Percentiles rank a stretch among this genome's conserved stretches.
Evolutionary conservation across 768 basidiomycete species (phyloP).

Genomic region (Mrakia frigida): DNA sequence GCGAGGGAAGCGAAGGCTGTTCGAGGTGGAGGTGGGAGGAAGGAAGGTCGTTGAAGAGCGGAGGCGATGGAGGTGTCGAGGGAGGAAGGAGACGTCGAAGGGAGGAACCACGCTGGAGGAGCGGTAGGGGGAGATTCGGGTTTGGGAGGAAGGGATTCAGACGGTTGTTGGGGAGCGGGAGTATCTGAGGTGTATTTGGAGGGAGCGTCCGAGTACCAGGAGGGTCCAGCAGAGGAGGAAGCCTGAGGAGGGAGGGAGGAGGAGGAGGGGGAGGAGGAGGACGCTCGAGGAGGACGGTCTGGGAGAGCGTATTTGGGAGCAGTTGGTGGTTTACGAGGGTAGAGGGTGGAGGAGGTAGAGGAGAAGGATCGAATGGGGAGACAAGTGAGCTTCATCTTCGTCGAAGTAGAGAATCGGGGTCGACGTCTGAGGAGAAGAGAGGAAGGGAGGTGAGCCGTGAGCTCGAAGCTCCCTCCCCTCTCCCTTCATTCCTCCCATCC

Average conservation of each 20-base stretch:
- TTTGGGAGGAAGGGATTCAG: background rate
- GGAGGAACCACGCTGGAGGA: constrained; percentile 28
- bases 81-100: constrained; percentile 9
- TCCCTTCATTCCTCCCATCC: background rate
- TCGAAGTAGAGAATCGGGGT: background rate
- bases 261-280: background rate
- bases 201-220: constrained; percentile 5
- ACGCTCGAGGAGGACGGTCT: background rate
- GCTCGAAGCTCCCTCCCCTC: background rate
- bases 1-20: background rate
- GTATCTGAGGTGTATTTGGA: background rate
- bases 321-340: background rate
- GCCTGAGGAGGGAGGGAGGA: constrained; percentile 11
- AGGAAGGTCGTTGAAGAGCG: constrained; percentile 20
- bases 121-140: background rate
- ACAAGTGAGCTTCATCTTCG: background rate
- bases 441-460: background rate
- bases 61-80: constrained; percentile 7
- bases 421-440: background rate
- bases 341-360: background rate
- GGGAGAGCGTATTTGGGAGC: background rate
- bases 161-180: background rate
- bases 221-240: background rate
- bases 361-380: background rate
- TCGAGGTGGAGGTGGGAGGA: constrained; percentile 24